Evolutionary conservation across 306 rosid species (phyloP).

Genomic region (Rosa persica): DNA sequence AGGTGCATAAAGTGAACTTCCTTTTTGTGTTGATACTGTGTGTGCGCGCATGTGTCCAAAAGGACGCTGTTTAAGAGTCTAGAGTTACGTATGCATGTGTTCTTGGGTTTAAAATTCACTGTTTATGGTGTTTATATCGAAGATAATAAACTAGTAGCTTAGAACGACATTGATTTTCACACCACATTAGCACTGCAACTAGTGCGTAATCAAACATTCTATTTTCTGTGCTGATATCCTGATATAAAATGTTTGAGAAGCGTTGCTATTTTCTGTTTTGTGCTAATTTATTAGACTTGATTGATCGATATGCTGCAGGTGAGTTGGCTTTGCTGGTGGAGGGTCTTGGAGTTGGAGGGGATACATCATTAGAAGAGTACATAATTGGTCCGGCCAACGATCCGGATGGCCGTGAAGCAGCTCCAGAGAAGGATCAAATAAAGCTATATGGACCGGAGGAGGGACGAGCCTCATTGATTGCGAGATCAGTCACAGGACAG

Average conservation of each 20-base stretch:
- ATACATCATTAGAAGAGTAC: slow-evolving; percentile 43
- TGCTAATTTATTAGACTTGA: not conserved
- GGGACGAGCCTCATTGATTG: slow-evolving; percentile 34
- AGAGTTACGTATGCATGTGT: not conserved
- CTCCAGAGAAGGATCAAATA: slow-evolving; percentile 31
- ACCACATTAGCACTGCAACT: too few species aligned
- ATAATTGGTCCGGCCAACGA: slow-evolving; percentile 35
- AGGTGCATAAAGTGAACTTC: slow-evolving; percentile 16
- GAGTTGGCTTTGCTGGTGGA: slow-evolving; percentile 45
- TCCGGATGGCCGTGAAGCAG: slow-evolving; percentile 16
- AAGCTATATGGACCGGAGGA: slow-evolving; percentile 39
- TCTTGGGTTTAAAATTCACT: not conserved
- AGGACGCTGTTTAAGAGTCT: not conserved
- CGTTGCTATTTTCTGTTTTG: not conserved
- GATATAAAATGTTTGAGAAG: not conserved
- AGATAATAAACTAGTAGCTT: too few species aligned
- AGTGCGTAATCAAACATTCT: too few species aligned
- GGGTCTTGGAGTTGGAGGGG: slow-evolving; percentile 42
- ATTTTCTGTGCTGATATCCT: not conserved
- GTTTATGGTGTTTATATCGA: not conserved
- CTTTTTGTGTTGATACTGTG: not conserved
- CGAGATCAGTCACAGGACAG: slow-evolving; percentile 32
- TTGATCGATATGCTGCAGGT: slow-evolving; percentile 23
- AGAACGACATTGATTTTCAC: too few species aligned
- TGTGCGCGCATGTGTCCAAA: not conserved